A percentile compares a stretch with the other conserved stretches of the same genome.
Conservation (phyloP, 2,329 filamentous ascomycete genomes). For the Mariannaea elegans region DNA sequence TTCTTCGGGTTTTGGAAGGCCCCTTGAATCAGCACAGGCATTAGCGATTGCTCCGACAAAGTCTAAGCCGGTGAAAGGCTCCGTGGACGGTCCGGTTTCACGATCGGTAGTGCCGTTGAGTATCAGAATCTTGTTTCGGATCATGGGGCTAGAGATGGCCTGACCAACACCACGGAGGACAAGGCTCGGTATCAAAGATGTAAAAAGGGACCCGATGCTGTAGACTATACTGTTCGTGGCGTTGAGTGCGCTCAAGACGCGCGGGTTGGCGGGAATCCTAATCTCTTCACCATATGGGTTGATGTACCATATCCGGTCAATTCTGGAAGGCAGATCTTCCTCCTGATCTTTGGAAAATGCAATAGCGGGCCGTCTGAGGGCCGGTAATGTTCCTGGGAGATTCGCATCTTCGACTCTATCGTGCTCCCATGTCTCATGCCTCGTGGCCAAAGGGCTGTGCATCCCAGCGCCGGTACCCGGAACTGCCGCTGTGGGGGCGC, state of each 20-base stretch:
- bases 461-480: constrained; percentile 41
- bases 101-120: constrained; percentile 86
- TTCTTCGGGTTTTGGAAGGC: constrained; percentile 48
- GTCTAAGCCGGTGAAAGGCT: constrained; percentile 77
- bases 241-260: constrained; percentile 75
- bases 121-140: constrained; percentile 80
- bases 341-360: constrained; percentile 80
- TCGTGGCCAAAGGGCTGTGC: constrained; percentile 44
- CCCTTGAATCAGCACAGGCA: constrained; percentile 75
- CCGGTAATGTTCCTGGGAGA: constrained; percentile 81
- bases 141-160: constrained; percentile 53
- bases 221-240: constrained; percentile 79
- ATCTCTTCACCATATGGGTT: constrained; percentile 99
- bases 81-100: constrained; percentile 77
- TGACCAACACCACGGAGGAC: constrained; percentile 78
- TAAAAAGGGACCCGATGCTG: constrained; percentile 94
- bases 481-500: constrained; percentile 63
- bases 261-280: constrained; percentile 81
- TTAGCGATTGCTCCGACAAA: constrained; percentile 83
- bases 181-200: constrained; percentile 84
- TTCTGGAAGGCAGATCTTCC: constrained; percentile 79
- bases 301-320: constrained; percentile 93
- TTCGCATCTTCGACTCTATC: constrained; percentile 82
- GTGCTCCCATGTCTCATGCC: constrained; percentile 62
- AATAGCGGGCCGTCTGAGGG: constrained; percentile 82